Base-by-base conservation (phyloP, 345 rosid genomes). In the Arabis alpina region DNA sequence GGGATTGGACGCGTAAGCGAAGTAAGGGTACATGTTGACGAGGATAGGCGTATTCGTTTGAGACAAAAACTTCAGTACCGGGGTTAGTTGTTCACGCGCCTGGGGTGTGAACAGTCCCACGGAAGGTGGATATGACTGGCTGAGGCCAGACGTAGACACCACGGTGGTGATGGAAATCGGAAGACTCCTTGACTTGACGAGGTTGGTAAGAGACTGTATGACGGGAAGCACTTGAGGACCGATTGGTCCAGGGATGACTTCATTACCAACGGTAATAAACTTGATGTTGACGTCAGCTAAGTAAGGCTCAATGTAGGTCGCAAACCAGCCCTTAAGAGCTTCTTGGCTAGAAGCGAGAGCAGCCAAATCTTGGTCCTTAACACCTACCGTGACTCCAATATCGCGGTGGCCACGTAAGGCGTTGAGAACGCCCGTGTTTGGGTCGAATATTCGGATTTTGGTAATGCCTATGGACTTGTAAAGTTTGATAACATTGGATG, bases 21-120 rank as follows among this genome's bases (percentile, higher is more conserved):
- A 82, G 78, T 80, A 86, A 64, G 90, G 86, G 36, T 84, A 83
- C 7, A 74, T 76, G 25, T 80, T 80, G 54, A 77, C 59, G 13
- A 78, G 34, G 11, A 81, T 66, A 0, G 86, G 87, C 0, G 68
- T 39, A 8, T 11, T 51, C 0, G 10, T 23, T 25, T 51, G 30
- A 14, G 50, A 50, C 76, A 78, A 4, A 3, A 64, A 52, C 8
- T 52, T 41, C 3, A 79, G 68, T 13, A 84, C 72, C 1, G 75
- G 59, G 0, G 34, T 28, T 44, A 82, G 72, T 19, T 61, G 62
- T 3, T 50, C 50, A 19, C 42, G n/a, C 1, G 73, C 24, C 0
- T 58, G 50, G 0, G 41, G 10, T 0, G 54, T 23, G 66, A 84
- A 79, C 3, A 5, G n/a, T 8, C 79, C 83, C 0, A 76, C 66